phyloP scores from a whole-genome alignment of 2,329 filamentous ascomycete species.

The Arthrobotrys sinensis region DNA sequence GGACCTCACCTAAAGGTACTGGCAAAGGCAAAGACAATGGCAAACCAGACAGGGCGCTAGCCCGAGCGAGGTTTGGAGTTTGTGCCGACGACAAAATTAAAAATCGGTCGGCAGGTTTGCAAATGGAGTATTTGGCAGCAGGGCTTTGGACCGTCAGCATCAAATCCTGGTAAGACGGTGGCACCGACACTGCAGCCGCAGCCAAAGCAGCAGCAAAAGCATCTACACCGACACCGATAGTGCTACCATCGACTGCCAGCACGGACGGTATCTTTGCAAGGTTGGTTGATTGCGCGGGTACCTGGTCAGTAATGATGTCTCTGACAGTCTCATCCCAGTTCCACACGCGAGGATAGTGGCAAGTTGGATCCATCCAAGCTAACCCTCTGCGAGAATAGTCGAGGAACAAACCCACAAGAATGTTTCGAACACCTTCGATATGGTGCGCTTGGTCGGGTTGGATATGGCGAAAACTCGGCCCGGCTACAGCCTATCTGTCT shows the following conservation, averaged over 20 bases:
- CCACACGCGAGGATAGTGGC: slow-evolving; percentile 55
- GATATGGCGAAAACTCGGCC: slow-evolving; percentile 49
- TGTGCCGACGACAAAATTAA: slow-evolving; percentile 20
- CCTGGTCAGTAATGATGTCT: slow-evolving; percentile 27
- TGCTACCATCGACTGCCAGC: slow-evolving; percentile 20
- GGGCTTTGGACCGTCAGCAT: slow-evolving; percentile 27
- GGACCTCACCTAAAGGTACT: slow-evolving; percentile 33
- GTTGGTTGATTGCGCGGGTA: slow-evolving; percentile 43
- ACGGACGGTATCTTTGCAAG: slow-evolving; percentile 35
- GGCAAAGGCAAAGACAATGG: not conserved
- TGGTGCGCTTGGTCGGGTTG: slow-evolving; percentile 36
- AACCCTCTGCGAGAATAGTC: slow-evolving; percentile 34
- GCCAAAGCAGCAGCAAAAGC: slow-evolving; percentile 12
- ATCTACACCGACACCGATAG: slow-evolving; percentile 21
- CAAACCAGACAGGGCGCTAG: slow-evolving; percentile 38
- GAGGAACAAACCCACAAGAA: slow-evolving; percentile 28
- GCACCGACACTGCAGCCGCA: slow-evolving; percentile 46
- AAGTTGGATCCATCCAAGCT: slow-evolving; percentile 56
- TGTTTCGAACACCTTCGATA: slow-evolving; percentile 35
- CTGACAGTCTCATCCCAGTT: slow-evolving; percentile 52
- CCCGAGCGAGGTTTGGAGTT: slow-evolving; percentile 30
- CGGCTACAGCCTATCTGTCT: slow-evolving; percentile 55
- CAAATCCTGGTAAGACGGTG: slow-evolving; percentile 52
- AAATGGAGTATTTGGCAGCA: not conserved
- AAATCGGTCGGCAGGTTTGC: slow-evolving; percentile 11